A percentile compares a stretch with the other conserved stretches of the same genome.
Evolutionary conservation across 768 basidiomycete genomes (phyloP).

Genomic region (Dioszegia hungarica): DNA sequence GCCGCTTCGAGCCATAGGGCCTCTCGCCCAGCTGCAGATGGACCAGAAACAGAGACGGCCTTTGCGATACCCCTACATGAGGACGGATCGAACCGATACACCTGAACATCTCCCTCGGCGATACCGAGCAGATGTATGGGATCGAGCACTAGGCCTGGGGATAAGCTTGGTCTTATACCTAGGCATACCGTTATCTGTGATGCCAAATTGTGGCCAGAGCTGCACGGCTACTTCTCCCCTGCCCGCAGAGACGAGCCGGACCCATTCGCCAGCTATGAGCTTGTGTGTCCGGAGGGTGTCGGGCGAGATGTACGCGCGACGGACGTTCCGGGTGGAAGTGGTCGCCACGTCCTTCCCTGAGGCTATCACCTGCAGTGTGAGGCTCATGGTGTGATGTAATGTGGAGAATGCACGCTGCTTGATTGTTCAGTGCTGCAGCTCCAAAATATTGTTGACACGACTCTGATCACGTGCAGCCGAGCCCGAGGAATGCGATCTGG

Average conservation of each 20-base stretch:
- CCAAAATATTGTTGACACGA: no score
- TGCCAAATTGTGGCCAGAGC: constrained; percentile 37
- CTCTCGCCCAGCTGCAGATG: constrained; percentile 18
- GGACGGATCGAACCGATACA: constrained; percentile 4
- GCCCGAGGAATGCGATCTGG: no score
- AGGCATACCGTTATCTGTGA: constrained; percentile 30
- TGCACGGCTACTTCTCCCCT: constrained; percentile 15
- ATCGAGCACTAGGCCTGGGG: neutral
- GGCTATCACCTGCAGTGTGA: neutral
- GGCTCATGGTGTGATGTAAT: no score
- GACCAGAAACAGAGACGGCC: neutral
- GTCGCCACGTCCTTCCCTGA: neutral
- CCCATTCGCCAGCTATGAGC: constrained; percentile 45
- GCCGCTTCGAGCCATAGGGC: constrained; percentile 29
- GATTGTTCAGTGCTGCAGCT: no score
- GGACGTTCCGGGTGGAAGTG: neutral
- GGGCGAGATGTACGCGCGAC: constrained; percentile 31
- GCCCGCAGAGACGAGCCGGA: constrained; percentile 11
- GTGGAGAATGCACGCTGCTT: neutral
- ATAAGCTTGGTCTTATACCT: neutral
- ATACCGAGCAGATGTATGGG: constrained; percentile 6
- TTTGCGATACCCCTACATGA: neutral
- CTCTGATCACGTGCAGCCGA: no score
- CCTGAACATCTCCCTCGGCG: constrained; percentile 5
- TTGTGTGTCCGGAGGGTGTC: constrained; percentile 31